These are phyloP conservation scores for Globisporangium recalcitrans DNA, from an alignment of 352 stramenopile genomes.

Conservation along the genomic window DNA sequence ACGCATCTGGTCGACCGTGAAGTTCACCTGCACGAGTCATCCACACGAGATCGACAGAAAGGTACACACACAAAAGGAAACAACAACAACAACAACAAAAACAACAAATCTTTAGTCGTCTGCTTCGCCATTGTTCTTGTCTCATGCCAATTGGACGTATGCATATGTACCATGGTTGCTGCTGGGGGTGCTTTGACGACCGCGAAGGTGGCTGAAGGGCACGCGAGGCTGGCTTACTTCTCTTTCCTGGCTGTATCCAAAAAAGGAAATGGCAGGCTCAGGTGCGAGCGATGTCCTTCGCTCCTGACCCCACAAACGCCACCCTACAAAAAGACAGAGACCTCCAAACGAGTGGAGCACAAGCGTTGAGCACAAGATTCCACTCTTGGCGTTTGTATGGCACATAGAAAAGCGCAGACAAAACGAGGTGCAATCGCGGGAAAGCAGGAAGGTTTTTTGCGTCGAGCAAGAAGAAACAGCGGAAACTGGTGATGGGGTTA, in stretches of 20 bases:
- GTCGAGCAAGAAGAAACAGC: background rate
- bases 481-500: constrained; percentile 5
- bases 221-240: constrained; percentile 19
- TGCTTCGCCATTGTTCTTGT: background rate
- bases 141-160: no score
- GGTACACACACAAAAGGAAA: background rate
- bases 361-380: constrained; percentile 20
- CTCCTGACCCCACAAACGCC: constrained; percentile 3
- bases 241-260: constrained; percentile 40
- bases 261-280: constrained; percentile 45
- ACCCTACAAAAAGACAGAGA: constrained; percentile 18
- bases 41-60: background rate
- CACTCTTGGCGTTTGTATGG: constrained; percentile 22
- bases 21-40: constrained; percentile 91
- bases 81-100: background rate
- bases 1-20: constrained; percentile 99
- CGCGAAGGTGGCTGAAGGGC: constrained; percentile 17
- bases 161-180: constrained; percentile 53
- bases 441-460: constrained; percentile 26
- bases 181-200: constrained; percentile 20
- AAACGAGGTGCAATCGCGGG: constrained; percentile 29
- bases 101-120: constrained; percentile 4
- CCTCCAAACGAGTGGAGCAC: constrained; percentile 53
- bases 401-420: constrained; percentile 28
- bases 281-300: constrained; percentile 1